Conservation (phyloP, 768 basidiomycete genomes). For the Leccinum fibrillosum region DNA sequence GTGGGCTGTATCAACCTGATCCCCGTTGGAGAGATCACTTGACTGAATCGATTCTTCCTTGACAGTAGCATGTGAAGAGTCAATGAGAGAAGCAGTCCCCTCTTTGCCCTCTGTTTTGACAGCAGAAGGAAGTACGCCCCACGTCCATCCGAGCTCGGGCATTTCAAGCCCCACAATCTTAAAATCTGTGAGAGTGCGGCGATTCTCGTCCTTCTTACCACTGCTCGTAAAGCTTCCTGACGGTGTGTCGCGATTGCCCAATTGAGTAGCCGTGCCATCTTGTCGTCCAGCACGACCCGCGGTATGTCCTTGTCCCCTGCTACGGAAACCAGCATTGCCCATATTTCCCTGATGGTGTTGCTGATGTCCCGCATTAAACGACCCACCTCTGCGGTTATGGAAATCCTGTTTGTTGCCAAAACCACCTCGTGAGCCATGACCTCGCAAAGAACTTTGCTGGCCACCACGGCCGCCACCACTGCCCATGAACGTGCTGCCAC, state of each 20-base stretch:
- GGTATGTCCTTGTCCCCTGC: slow-evolving; percentile 58
- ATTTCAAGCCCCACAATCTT: slow-evolving; percentile 92
- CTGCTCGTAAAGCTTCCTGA: slow-evolving; percentile 42
- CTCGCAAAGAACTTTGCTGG: slow-evolving; percentile 50
- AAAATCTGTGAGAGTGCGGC: slow-evolving; percentile 95
- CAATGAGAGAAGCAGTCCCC: slow-evolving; percentile 28
- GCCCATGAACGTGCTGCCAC: slow-evolving; percentile 32
- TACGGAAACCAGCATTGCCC: slow-evolving; percentile 49
- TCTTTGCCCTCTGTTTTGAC: slow-evolving; percentile 38
- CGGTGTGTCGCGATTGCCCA: slow-evolving; percentile 50
- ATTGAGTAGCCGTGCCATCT: slow-evolving; percentile 31
- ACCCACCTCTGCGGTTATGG: slow-evolving; percentile 62
- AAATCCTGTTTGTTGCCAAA: slow-evolving; percentile 62
- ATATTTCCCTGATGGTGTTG: slow-evolving; percentile 34
- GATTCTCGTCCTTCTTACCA: slow-evolving; percentile 85
- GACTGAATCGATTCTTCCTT: slow-evolving; percentile 31
- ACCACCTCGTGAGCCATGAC: slow-evolving; percentile 64
- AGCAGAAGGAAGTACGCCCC: slow-evolving; percentile 60
- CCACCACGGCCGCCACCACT: slow-evolving; percentile 43
- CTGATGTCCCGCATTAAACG: slow-evolving; percentile 50
- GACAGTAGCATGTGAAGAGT: slow-evolving; percentile 30
- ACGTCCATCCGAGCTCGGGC: slow-evolving; percentile 78
- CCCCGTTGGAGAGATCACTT: slow-evolving; percentile 18
- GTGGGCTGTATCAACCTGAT: slow-evolving; percentile 16
- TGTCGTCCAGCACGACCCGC: slow-evolving; percentile 38